Conservation (phyloP, 2,329 filamentous ascomycete genomes). For the Alternaria gansuensis region DNA sequence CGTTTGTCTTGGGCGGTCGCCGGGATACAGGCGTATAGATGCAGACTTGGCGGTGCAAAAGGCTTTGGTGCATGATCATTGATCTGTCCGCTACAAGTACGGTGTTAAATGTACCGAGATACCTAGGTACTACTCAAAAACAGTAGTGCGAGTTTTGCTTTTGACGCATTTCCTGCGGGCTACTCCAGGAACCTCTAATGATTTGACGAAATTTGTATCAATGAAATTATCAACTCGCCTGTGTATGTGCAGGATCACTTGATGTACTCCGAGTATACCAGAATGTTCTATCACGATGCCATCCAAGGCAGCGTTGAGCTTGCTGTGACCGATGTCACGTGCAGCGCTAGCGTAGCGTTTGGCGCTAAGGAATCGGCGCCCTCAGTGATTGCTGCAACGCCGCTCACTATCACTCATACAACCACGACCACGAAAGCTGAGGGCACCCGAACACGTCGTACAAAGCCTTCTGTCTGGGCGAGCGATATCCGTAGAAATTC, state of each 20-base stretch:
- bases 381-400: slow-evolving; percentile 26
- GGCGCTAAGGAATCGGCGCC: slow-evolving; percentile 22
- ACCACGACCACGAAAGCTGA: slow-evolving; percentile 45
- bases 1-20: slow-evolving; percentile 57
- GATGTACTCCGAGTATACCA: not conserved
- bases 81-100: not conserved
- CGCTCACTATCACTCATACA: slow-evolving; percentile 39
- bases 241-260: not conserved
- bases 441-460: slow-evolving; percentile 44
- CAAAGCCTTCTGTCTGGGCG: slow-evolving; percentile 40
- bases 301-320: not conserved
- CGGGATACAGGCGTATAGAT: slow-evolving; percentile 56
- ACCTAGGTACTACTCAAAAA: not conserved
- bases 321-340: slow-evolving; percentile 10
- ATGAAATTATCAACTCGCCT: not conserved
- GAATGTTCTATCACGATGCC: not conserved
- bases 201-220: not conserved
- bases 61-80: slow-evolving; percentile 41
- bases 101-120: not conserved
- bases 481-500: slow-evolving; percentile 32
- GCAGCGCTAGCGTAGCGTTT: slow-evolving; percentile 20
- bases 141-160: slow-evolving; percentile 7
- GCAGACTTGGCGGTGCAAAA: slow-evolving; percentile 54
- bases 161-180: not conserved
- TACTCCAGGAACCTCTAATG: not conserved